Conservation (phyloP, 495 filamentous ascomycete genomes). For the Xylaria grammica region DNA sequence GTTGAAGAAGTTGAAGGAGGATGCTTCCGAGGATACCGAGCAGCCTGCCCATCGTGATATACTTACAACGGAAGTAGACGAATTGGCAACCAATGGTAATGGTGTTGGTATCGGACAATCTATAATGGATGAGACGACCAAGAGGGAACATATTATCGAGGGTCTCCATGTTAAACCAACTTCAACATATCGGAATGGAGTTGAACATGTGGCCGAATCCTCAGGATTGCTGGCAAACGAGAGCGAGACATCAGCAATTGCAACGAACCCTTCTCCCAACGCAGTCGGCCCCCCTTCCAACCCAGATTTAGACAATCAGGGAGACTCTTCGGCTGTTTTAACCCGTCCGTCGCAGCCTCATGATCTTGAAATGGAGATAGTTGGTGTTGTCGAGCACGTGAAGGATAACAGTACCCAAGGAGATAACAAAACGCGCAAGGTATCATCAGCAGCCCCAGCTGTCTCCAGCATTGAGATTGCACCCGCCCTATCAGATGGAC, state of each 20-base stretch:
- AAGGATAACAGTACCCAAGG: conserved; percentile 39
- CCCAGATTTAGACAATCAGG: conserved; percentile 22
- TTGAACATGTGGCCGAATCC: not conserved
- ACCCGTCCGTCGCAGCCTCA: conserved; percentile 27
- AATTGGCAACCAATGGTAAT: not conserved
- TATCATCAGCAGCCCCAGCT: conserved; percentile 8
- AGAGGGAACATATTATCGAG: not conserved
- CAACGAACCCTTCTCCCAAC: not conserved
- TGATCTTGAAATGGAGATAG: conserved; percentile 30
- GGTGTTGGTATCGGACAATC: not conserved
- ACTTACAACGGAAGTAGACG: not conserved
- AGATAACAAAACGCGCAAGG: conserved; percentile 33
- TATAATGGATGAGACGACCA: not conserved
- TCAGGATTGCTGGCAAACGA: not conserved
- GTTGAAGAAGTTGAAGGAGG: conserved; percentile 47
- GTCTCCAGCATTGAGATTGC: conserved; percentile 33
- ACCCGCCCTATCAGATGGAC: conserved; percentile 27
- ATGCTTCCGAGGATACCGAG: not conserved
- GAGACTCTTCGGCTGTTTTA: conserved; percentile 9
- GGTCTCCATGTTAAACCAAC: not conserved
- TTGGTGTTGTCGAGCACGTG: conserved; percentile 40
- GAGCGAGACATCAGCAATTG: not conserved
- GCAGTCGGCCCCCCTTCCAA: conserved; percentile 12
- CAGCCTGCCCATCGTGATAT: not conserved
- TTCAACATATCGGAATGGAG: not conserved